Conservation (phyloP, 2,329 filamentous ascomycete species). For the Cadophora malorum region DNA sequence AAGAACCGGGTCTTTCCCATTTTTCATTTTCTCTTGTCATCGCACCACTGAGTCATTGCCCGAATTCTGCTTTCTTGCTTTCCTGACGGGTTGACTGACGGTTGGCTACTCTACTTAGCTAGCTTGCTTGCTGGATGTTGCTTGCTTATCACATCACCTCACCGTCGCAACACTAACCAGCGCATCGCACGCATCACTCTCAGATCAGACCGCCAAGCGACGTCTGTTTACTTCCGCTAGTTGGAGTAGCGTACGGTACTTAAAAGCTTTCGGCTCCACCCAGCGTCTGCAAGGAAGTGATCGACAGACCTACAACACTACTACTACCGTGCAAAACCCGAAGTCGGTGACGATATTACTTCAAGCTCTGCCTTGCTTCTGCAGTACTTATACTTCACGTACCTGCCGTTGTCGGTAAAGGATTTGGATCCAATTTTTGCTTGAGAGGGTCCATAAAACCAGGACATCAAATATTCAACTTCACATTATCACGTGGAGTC, state of each 20-base stretch:
- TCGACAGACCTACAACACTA: background rate
- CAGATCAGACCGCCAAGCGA: background rate
- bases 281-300: background rate
- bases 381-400: conserved; percentile 12
- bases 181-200: background rate
- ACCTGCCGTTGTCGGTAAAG: background rate
- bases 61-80: background rate
- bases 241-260: conserved; percentile 8
- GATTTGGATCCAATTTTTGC: background rate
- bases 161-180: background rate
- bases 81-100: background rate
- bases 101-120: background rate
- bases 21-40: background rate
- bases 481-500: conserved; percentile 4
- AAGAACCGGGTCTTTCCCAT: background rate
- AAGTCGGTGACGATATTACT: conserved; percentile 12
- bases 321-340: conserved; percentile 12
- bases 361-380: background rate
- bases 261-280: conserved; percentile 8
- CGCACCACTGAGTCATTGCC: conserved; percentile 12
- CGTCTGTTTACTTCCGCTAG: conserved; percentile 13
- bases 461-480: background rate
- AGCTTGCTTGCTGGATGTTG: background rate
- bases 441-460: background rate
- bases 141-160: conserved; percentile 2